Base-by-base conservation (phyloP, 441 rosid species). In the Aquilaria agallochum region DNA sequence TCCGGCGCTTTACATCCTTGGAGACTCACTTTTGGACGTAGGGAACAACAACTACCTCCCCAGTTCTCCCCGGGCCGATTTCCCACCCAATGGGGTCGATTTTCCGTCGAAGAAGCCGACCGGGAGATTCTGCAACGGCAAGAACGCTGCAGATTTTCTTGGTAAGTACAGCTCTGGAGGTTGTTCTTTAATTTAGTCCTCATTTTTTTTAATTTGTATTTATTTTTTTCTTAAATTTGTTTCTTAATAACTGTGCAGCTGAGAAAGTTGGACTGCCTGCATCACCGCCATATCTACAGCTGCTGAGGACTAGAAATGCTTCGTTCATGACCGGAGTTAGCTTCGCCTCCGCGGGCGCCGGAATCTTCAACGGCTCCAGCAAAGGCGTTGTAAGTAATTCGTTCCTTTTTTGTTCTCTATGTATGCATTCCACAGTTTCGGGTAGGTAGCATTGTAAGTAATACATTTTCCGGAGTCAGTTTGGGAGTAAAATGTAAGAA, bases 301-400 rank as follows among this genome's bases (percentile, higher is more conserved):
- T 80, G 14, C 40, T 10, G 31, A 44, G 6, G 9, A 52, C 57
- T 62, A 78, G 73, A 13, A 33, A 47, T 2, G 44, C 69, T 1
- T 54, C 78, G 0, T 68, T 69, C 64, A 53, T 66, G 0, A 69
- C 68, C 2, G 95, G 97, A 8, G 85, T 87, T 11, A 92, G 75
- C 76, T 92, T 92, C 56, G 96, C 96, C 67, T 92, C 95, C 3
- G 91, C 82, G 3, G 91, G 91, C n/a, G 79, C 92, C 5, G 88
- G 88, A 34, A 85, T 89, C 76, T 76, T 89, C 68, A 76, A 78
- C 42, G 56, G 76, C 62, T 59, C 84, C 1, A 88, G 81, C 56
- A 55, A 73, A 31, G 11, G 31, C 5, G 63, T 71, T 32, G 92
- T 83, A 78, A 80, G 89, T 77, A 34, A 45, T 54, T 5, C 6